Evolutionary conservation across 495 filamentous ascomycete species (phyloP).

Genomic region (Aspergillus olivimuriae): DNA sequence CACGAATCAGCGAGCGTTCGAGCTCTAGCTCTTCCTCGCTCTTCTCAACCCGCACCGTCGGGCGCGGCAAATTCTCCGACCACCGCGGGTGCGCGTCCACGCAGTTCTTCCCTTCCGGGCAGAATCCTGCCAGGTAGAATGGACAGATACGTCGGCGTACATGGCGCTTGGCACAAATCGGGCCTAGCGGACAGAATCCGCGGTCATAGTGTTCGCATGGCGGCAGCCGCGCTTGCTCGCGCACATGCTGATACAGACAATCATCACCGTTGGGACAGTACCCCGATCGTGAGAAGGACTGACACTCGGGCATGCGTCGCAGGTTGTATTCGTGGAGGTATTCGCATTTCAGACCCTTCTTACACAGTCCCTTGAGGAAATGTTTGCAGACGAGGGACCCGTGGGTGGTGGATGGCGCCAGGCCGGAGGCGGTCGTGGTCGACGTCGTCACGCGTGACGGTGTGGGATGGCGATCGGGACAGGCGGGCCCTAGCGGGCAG

Average conservation of each 20-base stretch:
- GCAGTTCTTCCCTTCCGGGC: constrained; percentile 76
- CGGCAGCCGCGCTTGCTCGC: constrained; percentile 70
- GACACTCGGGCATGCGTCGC: constrained; percentile 95
- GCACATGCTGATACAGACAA: constrained; percentile 92
- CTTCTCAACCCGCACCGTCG: constrained; percentile 57
- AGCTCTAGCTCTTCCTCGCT: constrained; percentile 56
- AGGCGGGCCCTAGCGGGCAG: constrained; percentile 70
- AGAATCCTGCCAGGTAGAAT: constrained; percentile 93
- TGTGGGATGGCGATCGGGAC: constrained; percentile 59
- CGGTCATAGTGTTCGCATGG: constrained; percentile 90
- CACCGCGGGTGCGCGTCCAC: constrained; percentile 78
- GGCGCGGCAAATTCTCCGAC: constrained; percentile 63
- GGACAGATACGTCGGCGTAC: constrained; percentile 65
- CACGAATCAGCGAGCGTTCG: constrained; percentile 47
- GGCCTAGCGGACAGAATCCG: constrained; percentile 91
- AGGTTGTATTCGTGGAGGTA: constrained; percentile 98
- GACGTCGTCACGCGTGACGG: constrained; percentile 41
- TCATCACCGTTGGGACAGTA: constrained; percentile 96
- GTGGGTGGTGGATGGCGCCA: constrained; percentile 44
- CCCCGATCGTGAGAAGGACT: constrained; percentile 79
- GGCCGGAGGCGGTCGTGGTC: constrained; percentile 48
- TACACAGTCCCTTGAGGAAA: constrained; percentile 95
- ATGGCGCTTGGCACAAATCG: constrained; percentile 80
- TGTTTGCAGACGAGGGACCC: constrained; percentile 90
- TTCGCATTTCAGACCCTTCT: constrained; percentile 92